These are phyloP conservation scores for Ganoderma leucocontextum DNA, from an alignment of 1,284 basidiomycete species.

Conservation along the genomic window DNA sequence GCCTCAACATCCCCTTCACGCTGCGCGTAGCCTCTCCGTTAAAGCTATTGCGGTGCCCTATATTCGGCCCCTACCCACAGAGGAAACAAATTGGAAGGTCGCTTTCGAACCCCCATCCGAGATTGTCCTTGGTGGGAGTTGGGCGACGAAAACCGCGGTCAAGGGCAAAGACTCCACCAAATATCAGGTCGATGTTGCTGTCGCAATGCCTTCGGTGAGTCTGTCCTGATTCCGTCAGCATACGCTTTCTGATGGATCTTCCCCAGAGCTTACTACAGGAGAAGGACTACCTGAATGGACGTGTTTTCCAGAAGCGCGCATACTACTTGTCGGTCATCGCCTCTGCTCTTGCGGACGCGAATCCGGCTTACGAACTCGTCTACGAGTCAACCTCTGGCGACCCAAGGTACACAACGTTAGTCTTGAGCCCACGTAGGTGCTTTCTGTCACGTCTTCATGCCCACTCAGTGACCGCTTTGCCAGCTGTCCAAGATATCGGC, in stretches of 20 bases:
- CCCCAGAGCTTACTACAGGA: constrained; percentile 84
- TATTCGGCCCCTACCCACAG: constrained; percentile 66
- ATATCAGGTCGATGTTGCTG: constrained; percentile 84
- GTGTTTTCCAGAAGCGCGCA: constrained; percentile 93
- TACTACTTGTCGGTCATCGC: constrained; percentile 91
- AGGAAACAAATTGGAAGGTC: constrained; percentile 82
- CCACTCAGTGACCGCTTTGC: neutral
- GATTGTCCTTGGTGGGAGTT: constrained; percentile 78
- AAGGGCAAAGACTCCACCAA: constrained; percentile 68
- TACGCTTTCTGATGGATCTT: neutral
- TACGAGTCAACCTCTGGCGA: constrained; percentile 73
- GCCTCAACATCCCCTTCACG: constrained; percentile 73
- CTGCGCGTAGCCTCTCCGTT: constrained; percentile 59
- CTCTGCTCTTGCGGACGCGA: constrained; percentile 60
- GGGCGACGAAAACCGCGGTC: constrained; percentile 73
- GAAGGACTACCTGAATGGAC: constrained; percentile 91
- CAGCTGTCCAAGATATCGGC: constrained; percentile 68
- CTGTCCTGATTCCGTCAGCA: constrained; percentile 15
- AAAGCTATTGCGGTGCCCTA: constrained; percentile 68
- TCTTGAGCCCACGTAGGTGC: constrained; percentile 64
- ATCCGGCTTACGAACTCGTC: constrained; percentile 59
- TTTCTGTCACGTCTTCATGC: constrained; percentile 27
- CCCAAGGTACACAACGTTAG: constrained; percentile 73
- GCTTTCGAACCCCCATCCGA: constrained; percentile 73
- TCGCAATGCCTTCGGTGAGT: constrained; percentile 88